Evolutionary conservation across 306 rosid species (phyloP).

Genomic region (Acacia crassicarpa): DNA sequence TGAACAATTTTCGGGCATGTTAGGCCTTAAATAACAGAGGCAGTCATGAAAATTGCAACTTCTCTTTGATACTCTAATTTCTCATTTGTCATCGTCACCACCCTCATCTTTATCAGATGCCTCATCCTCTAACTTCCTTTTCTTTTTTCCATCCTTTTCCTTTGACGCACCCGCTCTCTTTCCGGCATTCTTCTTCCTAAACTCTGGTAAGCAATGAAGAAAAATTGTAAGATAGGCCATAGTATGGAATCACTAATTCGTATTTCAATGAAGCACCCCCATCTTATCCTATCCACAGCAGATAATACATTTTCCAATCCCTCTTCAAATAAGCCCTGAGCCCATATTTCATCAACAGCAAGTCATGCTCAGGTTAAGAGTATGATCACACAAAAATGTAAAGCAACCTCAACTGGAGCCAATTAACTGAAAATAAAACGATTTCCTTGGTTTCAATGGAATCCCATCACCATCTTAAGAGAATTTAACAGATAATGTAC

Average conservation of each 20-base stretch:
- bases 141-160: conserved; percentile 56
- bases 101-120: conserved; percentile 37
- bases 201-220: conserved; percentile 50
- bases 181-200: conserved; percentile 70
- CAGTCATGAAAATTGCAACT: conserved; percentile 25
- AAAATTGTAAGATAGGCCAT: neutral
- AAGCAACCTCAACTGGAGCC: conserved; percentile 7
- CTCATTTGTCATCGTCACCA: conserved; percentile 39
- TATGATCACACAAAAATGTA: neutral
- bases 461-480: neutral
- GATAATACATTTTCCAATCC: neutral
- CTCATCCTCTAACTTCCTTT: conserved; percentile 58
- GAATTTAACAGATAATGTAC: conserved; percentile 3
- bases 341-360: conserved; percentile 2
- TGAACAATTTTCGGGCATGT: conserved; percentile 10
- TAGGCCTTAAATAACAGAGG: neutral
- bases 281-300: conserved; percentile 2
- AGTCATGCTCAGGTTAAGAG: neutral
- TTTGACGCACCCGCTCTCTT: conserved; percentile 62
- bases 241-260: neutral
- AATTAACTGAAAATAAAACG: neutral
- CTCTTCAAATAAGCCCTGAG: conserved; percentile 12
- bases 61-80: conserved; percentile 14
- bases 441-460: neutral
- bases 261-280: neutral